Conservation (phyloP, 331 rosid species). For the Prunus yedoensis region DNA sequence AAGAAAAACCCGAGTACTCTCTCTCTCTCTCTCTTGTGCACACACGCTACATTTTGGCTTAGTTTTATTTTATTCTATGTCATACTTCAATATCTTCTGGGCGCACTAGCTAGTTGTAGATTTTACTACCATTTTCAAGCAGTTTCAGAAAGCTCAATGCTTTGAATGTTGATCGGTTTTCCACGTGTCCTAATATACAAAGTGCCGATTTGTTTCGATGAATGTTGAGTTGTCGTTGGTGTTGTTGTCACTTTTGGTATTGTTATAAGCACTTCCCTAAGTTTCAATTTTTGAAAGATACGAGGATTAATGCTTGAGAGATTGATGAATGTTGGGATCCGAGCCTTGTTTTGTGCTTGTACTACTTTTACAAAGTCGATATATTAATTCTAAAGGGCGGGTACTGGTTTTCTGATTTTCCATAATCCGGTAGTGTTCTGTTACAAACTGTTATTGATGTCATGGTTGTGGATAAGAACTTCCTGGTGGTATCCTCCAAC, state of each 20-base stretch:
- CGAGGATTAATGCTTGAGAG: conserved; percentile 27
- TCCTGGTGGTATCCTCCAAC: background rate
- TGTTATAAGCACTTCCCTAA: background rate
- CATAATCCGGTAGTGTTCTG: background rate
- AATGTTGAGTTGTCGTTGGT: background rate
- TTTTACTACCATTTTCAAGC: conserved; percentile 23
- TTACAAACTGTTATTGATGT: background rate
- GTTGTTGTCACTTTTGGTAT: conserved; percentile 19
- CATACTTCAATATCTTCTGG: conserved; percentile 11
- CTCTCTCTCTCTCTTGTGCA: too few species aligned
- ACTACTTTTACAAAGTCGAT: background rate
- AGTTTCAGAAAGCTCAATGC: conserved; percentile 15
- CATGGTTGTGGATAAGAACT: too few species aligned
- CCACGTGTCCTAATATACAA: conserved; percentile 7
- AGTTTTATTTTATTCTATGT: conserved; percentile 17
- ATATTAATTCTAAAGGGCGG: background rate
- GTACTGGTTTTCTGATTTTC: background rate
- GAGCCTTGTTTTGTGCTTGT: conserved; percentile 30
- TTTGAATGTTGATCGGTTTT: conserved; percentile 18
- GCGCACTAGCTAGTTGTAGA: conserved; percentile 21
- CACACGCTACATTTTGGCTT: too few species aligned
- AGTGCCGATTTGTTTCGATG: conserved; percentile 11
- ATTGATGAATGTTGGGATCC: conserved; percentile 59
- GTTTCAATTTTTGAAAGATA: too few species aligned
- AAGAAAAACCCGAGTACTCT: conserved; percentile 63